phyloP scores from a whole-genome alignment of 2,329 filamentous ascomycete species.

The Cercospora nicotianae region DNA sequence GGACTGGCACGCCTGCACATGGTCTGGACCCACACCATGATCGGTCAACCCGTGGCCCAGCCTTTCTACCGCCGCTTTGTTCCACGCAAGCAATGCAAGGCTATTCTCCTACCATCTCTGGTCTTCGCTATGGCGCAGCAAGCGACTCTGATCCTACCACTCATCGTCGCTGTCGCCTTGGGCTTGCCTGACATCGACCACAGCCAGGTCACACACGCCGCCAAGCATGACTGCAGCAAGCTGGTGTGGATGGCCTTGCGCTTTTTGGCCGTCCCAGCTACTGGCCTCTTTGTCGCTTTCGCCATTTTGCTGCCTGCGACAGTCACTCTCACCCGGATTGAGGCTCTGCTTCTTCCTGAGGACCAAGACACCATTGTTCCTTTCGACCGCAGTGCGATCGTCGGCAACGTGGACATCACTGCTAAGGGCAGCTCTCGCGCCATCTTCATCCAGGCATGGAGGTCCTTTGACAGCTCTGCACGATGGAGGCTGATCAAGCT shows the following conservation, averaged over 20 bases:
- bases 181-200: slow-evolving; percentile 41
- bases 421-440: slow-evolving; percentile 60
- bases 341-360: slow-evolving; percentile 81
- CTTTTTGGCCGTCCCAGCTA: slow-evolving; percentile 40
- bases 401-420: slow-evolving; percentile 67
- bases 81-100: slow-evolving; percentile 63
- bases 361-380: slow-evolving; percentile 81
- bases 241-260: slow-evolving; percentile 44
- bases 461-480: slow-evolving; percentile 70
- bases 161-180: slow-evolving; percentile 52
- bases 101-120: slow-evolving; percentile 67
- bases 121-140: slow-evolving; percentile 60
- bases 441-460: slow-evolving; percentile 74
- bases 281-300: slow-evolving; percentile 54
- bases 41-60: slow-evolving; percentile 65
- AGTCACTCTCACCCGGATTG: slow-evolving; percentile 76
- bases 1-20: slow-evolving; percentile 68
- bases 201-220: slow-evolving; percentile 30
- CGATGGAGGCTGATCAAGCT: slow-evolving; percentile 73
- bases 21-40: slow-evolving; percentile 83
- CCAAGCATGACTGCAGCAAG: slow-evolving; percentile 31
- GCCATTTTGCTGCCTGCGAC: slow-evolving; percentile 75
- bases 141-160: slow-evolving; percentile 51
- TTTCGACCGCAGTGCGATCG: slow-evolving; percentile 81
- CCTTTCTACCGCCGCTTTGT: slow-evolving; percentile 70